Percentiles rank a stretch among this genome's conserved stretches.
Evolutionary conservation across 305 asterid species (phyloP).

Genomic region (Withania somnifera): DNA sequence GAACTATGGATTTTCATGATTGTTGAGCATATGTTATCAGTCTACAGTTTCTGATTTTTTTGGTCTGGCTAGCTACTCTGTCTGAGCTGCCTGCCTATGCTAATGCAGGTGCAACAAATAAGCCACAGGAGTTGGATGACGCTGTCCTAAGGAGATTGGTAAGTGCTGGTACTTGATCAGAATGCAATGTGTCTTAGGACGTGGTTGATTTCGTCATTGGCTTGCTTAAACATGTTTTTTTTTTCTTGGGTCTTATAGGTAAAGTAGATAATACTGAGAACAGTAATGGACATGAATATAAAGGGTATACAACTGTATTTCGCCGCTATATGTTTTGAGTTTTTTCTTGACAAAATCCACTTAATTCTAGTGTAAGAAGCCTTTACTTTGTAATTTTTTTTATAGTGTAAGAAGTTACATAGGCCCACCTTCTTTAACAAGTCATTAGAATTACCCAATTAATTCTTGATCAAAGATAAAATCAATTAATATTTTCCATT

Average conservation of each 20-base stretch:
- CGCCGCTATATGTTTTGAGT: not conserved
- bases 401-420: not conserved
- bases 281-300: not conserved
- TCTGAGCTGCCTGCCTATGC: constrained; percentile 14
- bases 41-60: not conserved
- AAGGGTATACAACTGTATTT: not conserved
- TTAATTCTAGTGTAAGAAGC: not conserved
- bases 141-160: constrained; percentile 99
- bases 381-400: not conserved
- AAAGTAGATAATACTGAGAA: not conserved
- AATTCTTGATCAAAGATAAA: not conserved
- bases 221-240: not conserved
- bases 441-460: not conserved
- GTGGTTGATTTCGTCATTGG: not conserved
- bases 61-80: not conserved
- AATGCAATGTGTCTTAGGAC: not conserved
- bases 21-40: not conserved
- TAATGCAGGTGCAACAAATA: constrained; percentile 93
- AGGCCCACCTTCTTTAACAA: not conserved
- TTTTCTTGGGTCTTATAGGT: not conserved
- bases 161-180: constrained; percentile 19
- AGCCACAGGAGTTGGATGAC: constrained; percentile 97
- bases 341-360: not conserved
- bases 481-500: not conserved
- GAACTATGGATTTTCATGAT: not conserved